Evolutionary conservation across 2,329 filamentous ascomycete genomes (phyloP), one percentile per base, ranked within the genome.

Genomic region (Trichoderma harzianum): DNA sequence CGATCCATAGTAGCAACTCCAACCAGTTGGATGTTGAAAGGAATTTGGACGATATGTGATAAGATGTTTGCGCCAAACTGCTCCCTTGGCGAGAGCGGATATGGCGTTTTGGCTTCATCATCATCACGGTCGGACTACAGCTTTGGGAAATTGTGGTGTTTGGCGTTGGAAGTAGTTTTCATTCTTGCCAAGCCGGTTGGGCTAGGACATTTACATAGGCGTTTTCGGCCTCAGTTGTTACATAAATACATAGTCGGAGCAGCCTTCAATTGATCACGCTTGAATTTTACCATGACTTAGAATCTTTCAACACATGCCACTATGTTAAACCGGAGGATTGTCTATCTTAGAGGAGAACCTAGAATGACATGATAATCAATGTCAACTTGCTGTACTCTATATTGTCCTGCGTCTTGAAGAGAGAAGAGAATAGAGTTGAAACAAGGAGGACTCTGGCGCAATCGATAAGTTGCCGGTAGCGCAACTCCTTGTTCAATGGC

Each of bases 381-480:
- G 3, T 6, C 43, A 21, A 47, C 43, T 2, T 21, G 10, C 43
- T 11, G 8, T 47, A 18, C 36, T 43, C 36, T 7, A 3, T 8
- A 51, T 51, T 51, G n/a, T 21, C 32, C 14, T 43, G 12, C 51
- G 11, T 16, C 5, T 47, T 1, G 4, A 30, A 16, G 21, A 2
- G 11, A 30, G 4, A 32, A 7, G 36, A 3, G 30, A 7, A 16
- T n/a, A 24, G 10, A 10, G 61, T 51, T 24, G 34, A 71, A 66
- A 60, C 51, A 24, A n/a, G 26, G 18, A 18, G 7, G 10, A n/a
- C 34, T 28, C 47, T 60, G 69, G 61, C 36, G 57, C 16, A 61
- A 69, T 72, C 64, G 70, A 72, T 69, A 53, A 69, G 64, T 62
- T 60, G 28, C 71, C 51, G 67, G 43, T 60, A 36, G 64, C 53